Conservation (phyloP, 306 rosid genomes). For the Cicer yamashitae region DNA sequence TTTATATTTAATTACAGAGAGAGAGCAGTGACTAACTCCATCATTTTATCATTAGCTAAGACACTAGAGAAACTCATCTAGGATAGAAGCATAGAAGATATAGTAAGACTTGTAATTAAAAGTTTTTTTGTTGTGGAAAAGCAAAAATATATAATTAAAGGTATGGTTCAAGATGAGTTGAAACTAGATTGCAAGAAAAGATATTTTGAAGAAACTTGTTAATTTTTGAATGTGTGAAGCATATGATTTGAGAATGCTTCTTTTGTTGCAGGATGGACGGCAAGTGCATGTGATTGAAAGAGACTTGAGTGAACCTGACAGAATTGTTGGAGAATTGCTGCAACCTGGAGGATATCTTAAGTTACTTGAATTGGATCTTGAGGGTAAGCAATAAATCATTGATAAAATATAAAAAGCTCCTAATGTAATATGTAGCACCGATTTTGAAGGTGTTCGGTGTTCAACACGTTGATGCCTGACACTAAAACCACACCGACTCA, state of each 20-base stretch:
- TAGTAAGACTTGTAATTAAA: not conserved
- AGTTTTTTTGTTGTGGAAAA: too few relatives aligned
- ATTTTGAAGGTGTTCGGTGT: too few relatives aligned
- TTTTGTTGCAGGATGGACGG: constrained; percentile 59
- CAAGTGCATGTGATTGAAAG: constrained; percentile 65
- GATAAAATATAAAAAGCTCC: not conserved
- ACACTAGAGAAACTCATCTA: too few relatives aligned
- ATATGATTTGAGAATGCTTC: constrained; percentile 14
- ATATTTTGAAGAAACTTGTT: too few relatives aligned
- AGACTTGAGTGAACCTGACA: constrained; percentile 78
- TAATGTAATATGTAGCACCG: too few relatives aligned
- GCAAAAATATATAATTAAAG: too few relatives aligned
- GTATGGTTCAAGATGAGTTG: not conserved
- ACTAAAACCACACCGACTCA: too few relatives aligned
- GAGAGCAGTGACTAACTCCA: too few relatives aligned
- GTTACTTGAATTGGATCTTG: constrained; percentile 75
- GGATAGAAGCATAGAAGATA: constrained; percentile 1
- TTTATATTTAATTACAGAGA: too few relatives aligned
- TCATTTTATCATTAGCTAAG: too few relatives aligned
- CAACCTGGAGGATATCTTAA: constrained; percentile 93
- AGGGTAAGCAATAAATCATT: constrained; percentile 58
- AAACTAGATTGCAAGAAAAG: constrained; percentile 11
- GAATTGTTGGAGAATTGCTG: constrained; percentile 87
- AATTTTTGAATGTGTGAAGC: not conserved
- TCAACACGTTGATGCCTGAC: too few relatives aligned